Percentiles rank a stretch among this genome's conserved stretches.
These are phyloP conservation scores for Kodamaea kaohsiungensis DNA, from an alignment of 805 yeast species.

Conservation along the genomic window DNA sequence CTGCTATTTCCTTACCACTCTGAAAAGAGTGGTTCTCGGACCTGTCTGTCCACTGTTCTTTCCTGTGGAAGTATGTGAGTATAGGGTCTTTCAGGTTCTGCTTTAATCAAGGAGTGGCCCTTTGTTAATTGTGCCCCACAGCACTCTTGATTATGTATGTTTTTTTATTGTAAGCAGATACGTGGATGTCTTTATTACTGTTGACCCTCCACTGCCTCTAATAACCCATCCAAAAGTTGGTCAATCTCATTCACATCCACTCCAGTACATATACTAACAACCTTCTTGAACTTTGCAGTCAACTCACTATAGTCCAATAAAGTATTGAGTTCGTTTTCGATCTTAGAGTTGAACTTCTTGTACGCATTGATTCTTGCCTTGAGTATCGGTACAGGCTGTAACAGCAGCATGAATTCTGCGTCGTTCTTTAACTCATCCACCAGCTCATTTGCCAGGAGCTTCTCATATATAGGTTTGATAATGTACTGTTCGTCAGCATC, in stretches of 20 bases:
- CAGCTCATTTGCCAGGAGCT: constrained; percentile 36
- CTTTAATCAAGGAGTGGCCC: too few relatives aligned
- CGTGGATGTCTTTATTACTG: constrained; percentile 23
- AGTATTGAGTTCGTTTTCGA: constrained; percentile 52
- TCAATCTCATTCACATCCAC: constrained; percentile 82
- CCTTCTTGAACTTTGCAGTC: constrained; percentile 74
- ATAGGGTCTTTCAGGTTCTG: too few relatives aligned
- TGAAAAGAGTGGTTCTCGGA: too few relatives aligned
- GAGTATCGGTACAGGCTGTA: constrained; percentile 53
- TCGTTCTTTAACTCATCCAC: constrained; percentile 25
- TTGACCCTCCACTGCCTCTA: constrained; percentile 85
- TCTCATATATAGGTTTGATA: constrained; percentile 58
- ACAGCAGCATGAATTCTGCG: constrained; percentile 26
- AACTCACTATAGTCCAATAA: constrained; percentile 47
- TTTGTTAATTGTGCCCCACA: too few relatives aligned
- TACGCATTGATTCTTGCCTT: constrained; percentile 84
- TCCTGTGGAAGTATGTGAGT: too few relatives aligned
- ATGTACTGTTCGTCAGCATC: constrained; percentile 80
- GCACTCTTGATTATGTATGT: too few relatives aligned
- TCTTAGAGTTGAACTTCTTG: constrained; percentile 59
- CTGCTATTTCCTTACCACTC: too few relatives aligned
- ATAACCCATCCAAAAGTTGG: constrained; percentile 74
- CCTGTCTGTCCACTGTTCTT: too few relatives aligned
- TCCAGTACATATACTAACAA: constrained; percentile 87
- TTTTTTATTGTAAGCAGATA: too few relatives aligned